Evolutionary conservation across 257 asterid species (phyloP).

Genomic region (Petrea volubilis): DNA sequence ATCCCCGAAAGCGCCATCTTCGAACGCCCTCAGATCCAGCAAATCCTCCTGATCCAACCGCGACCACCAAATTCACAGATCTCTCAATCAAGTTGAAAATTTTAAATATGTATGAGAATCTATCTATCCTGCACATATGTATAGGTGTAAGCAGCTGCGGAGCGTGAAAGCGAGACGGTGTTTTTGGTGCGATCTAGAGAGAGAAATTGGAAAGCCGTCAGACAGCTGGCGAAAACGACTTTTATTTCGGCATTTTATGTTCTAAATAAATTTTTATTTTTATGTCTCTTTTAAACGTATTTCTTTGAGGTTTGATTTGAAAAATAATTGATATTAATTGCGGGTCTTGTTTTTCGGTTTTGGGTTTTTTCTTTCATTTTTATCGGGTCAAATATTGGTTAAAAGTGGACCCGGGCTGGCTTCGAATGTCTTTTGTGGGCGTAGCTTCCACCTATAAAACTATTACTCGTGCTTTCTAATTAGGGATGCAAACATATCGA

Average conservation of each 20-base stretch:
- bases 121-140: background rate
- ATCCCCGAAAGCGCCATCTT: constrained; percentile 98
- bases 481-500: background rate
- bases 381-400: background rate
- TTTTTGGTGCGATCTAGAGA: constrained; percentile 68
- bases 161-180: constrained; percentile 36
- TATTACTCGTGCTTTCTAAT: background rate
- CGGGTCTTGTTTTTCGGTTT: background rate
- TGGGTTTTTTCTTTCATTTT: no score
- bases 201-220: constrained; percentile 67
- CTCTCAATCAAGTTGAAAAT: constrained; percentile 26
- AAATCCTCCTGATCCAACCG: constrained; percentile 58
- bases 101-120: background rate
- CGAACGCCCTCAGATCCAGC: constrained; percentile 56
- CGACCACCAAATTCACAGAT: constrained; percentile 31
- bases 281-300: background rate
- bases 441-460: no score
- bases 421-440: no score
- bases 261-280: background rate
- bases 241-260: constrained; percentile 28
- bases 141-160: constrained; percentile 13
- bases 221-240: constrained; percentile 59
- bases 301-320: background rate
- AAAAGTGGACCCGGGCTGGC: background rate
- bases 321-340: background rate